Evolutionary conservation across 1,284 basidiomycete genomes (phyloP), one percentile per base, ranked within the genome.

Genomic region (Neolentinus lepideus): DNA sequence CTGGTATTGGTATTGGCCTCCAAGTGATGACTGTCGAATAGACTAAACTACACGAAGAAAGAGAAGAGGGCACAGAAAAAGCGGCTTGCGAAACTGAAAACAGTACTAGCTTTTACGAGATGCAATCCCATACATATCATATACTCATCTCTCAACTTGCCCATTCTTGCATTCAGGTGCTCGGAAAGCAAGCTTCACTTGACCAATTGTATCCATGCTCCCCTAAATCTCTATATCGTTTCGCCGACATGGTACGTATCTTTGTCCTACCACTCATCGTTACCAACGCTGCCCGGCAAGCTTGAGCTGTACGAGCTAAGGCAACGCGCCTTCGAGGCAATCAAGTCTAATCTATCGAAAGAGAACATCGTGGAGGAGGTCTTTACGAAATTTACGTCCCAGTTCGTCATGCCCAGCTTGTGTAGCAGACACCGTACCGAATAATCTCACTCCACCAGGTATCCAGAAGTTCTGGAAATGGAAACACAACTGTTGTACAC

Each of bases 281-380:
- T 14, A n/a, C 31, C 45, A 11, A 4, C 48, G 31, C 22, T 51
- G 11, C n/a, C 12, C 12, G 12, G 6, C 29, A 31, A 60, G 59
- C 57, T 60, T 45, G 57, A 54, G 11, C 55, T 60, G 11, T 36
- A 47, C 27, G 22, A 56, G 12, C 36, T 59, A 35, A 56, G 52
- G 26, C 22, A 53, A n/a, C 35, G 50, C 35, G 54, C 57, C 2
- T 56, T 56, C 27, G 38, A 24, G 9, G 58, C 56, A 1, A 51
- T 59, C 6, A 24, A 53, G 31, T n/a, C 33, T 12, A 29, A 47
- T 14, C 52, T 61, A 10, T 54, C 58, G 12, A 54, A 57, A 29
- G 52, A 59, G 12, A 61, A 61, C 51, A 54, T 61, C 53, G 60
- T 61, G 9, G 54, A 57, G 31, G 60, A 61, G 56, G 53, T 61